Conservation (phyloP, 2,329 filamentous ascomycete genomes). For the Alternaria brassicae region DNA sequence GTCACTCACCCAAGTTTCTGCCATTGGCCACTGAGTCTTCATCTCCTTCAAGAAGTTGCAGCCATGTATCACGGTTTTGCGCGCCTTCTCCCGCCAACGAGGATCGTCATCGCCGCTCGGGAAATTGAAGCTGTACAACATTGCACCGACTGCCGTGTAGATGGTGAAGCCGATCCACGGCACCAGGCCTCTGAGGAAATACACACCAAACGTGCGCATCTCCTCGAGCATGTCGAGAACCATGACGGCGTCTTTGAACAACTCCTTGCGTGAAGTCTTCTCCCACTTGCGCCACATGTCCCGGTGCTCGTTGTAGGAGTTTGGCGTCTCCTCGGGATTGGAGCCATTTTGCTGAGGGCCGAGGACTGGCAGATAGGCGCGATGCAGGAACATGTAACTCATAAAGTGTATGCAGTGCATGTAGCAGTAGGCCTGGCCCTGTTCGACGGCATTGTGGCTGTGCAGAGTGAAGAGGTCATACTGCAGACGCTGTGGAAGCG, state of each 20-base stretch:
- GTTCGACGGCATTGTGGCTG: slow-evolving; percentile 52
- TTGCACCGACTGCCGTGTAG: slow-evolving; percentile 51
- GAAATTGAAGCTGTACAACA: slow-evolving; percentile 51
- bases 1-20: slow-evolving; percentile 47
- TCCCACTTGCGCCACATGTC: slow-evolving; percentile 50
- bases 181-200: slow-evolving; percentile 50
- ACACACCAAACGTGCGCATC: slow-evolving; percentile 52
- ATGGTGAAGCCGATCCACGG: slow-evolving; percentile 54
- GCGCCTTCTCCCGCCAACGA: slow-evolving; percentile 41
- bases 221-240: slow-evolving; percentile 53
- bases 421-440: slow-evolving; percentile 52
- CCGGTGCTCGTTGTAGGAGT: slow-evolving; percentile 42
- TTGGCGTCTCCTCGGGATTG: slow-evolving; percentile 39
- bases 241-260: slow-evolving; percentile 48
- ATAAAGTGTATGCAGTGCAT: slow-evolving; percentile 54
- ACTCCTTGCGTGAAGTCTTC: slow-evolving; percentile 44
- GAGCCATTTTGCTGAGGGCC: slow-evolving; percentile 41
- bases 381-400: slow-evolving; percentile 53
- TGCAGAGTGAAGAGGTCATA: slow-evolving; percentile 51
- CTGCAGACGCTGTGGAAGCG: slow-evolving; percentile 45
- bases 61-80: slow-evolving; percentile 46
- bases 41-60: slow-evolving; percentile 51
- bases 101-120: slow-evolving; percentile 47
- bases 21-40: slow-evolving; percentile 53
- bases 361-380: slow-evolving; percentile 50